phyloP scores from a whole-genome alignment of 768 basidiomycete genomes.

The Rhodocollybia butyracea region DNA sequence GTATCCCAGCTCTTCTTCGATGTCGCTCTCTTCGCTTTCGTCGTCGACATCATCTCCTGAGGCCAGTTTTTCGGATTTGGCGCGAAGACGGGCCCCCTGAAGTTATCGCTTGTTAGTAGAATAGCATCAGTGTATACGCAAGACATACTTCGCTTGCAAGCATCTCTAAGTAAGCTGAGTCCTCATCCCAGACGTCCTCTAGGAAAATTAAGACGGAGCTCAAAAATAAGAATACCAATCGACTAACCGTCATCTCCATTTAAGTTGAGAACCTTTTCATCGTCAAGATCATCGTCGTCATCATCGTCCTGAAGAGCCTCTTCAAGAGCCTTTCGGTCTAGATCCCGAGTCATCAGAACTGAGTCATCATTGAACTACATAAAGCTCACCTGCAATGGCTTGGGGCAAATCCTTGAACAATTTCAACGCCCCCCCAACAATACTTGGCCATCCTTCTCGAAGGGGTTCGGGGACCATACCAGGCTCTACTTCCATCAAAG shows the following conservation, averaged over 20 bases:
- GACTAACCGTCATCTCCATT: slow-evolving; percentile 61
- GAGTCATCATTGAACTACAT: slow-evolving; percentile 10
- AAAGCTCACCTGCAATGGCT: slow-evolving; percentile 65
- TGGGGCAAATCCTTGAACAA: slow-evolving; percentile 78
- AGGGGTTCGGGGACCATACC: slow-evolving; percentile 53
- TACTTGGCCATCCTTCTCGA: slow-evolving; percentile 71
- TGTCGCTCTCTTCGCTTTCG: slow-evolving; percentile 50
- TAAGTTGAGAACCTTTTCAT: slow-evolving; percentile 57
- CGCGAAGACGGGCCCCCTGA: slow-evolving; percentile 72
- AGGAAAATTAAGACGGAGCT: slow-evolving; percentile 5
- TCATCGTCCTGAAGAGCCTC: slow-evolving; percentile 40
- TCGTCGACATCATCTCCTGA: slow-evolving; percentile 45
- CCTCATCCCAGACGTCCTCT: slow-evolving; percentile 91
- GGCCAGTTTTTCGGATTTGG: slow-evolving; percentile 46
- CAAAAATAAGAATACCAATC: background rate
- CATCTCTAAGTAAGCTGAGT: slow-evolving; percentile 85
- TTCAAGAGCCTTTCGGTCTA: slow-evolving; percentile 62
- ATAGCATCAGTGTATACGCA: slow-evolving; percentile 1
- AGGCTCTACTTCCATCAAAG: slow-evolving; percentile 69
- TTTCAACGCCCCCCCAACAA: slow-evolving; percentile 65
- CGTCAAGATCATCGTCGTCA: slow-evolving; percentile 44
- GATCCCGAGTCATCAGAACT: background rate
- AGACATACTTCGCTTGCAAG: slow-evolving; percentile 71
- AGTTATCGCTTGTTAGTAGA: background rate
- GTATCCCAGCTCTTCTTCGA: slow-evolving; percentile 83